A percentile compares a stretch with the other conserved stretches of the same genome.
Conservation (phyloP, 2,329 filamentous ascomycete genomes). For the Decorospora gaudefroyi region DNA sequence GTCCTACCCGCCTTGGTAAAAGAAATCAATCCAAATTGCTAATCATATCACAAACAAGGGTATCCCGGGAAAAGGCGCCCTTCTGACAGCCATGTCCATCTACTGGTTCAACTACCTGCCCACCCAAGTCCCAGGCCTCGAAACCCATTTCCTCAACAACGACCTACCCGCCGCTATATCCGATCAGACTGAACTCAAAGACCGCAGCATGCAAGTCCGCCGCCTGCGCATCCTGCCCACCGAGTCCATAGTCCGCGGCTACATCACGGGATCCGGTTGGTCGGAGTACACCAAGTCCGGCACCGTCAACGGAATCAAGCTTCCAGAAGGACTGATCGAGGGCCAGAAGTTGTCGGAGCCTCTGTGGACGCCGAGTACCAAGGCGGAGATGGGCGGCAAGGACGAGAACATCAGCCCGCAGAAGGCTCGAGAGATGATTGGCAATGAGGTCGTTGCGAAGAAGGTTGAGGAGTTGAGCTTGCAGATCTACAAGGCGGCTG, state of each 20-base stretch:
- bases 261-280: conserved; percentile 86
- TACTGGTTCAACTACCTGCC: conserved; percentile 70
- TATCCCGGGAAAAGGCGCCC: conserved; percentile 67
- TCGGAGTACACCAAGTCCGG: conserved; percentile 72
- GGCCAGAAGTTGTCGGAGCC: conserved; percentile 70
- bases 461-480: conserved; percentile 69
- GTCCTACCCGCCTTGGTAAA: conserved; percentile 18
- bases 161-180: conserved; percentile 57
- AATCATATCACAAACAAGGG: conserved; percentile 54
- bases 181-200: conserved; percentile 50
- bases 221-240: conserved; percentile 75
- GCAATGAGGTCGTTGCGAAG: conserved; percentile 66
- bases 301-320: conserved; percentile 77
- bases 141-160: conserved; percentile 66
- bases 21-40: rapidly evolving
- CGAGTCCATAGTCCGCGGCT: conserved; percentile 85
- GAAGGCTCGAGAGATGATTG: conserved; percentile 59
- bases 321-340: conserved; percentile 70
- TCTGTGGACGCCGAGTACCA: conserved; percentile 81
- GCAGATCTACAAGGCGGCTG: conserved; percentile 65
- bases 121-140: conserved; percentile 60
- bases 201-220: conserved; percentile 77
- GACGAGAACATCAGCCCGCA: conserved; percentile 85
- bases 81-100: conserved; percentile 67
- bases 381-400: conserved; percentile 76